Conservation (phyloP, 2,329 filamentous ascomycete genomes). For the Aureobasidium uvarum region DNA sequence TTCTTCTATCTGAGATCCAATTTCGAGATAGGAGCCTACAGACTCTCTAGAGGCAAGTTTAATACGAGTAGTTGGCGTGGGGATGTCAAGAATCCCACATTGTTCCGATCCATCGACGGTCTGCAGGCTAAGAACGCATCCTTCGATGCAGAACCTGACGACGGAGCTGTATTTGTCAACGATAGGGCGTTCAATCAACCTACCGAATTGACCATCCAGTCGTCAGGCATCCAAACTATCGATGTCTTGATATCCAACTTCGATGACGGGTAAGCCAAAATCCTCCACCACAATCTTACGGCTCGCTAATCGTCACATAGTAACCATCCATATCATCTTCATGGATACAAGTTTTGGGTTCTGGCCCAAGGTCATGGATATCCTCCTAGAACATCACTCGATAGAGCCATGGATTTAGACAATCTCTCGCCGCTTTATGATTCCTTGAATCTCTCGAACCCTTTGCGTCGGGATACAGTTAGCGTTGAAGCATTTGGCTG, state of each 20-base stretch:
- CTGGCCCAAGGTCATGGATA: constrained; percentile 40
- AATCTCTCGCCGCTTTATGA: constrained; percentile 37
- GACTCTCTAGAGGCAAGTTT: constrained; percentile 58
- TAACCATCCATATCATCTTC: constrained; percentile 40
- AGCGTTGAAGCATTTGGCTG: constrained; percentile 56
- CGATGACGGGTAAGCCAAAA: constrained; percentile 36
- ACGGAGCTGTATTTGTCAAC: constrained; percentile 36
- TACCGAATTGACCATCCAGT: constrained; percentile 41
- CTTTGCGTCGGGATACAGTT: constrained; percentile 54
- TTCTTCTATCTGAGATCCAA: constrained; percentile 57
- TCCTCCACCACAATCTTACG: not conserved
- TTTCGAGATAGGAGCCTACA: constrained; percentile 60
- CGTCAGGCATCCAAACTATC: constrained; percentile 39
- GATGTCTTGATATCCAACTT: constrained; percentile 41
- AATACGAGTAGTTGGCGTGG: constrained; percentile 57
- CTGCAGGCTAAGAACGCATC: constrained; percentile 37
- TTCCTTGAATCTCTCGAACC: constrained; percentile 42
- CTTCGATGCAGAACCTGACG: constrained; percentile 29
- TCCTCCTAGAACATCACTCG: constrained; percentile 33
- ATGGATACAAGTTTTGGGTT: constrained; percentile 42
- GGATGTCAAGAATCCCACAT: constrained; percentile 49
- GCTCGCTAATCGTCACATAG: not conserved
- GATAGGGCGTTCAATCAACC: constrained; percentile 34
- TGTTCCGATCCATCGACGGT: constrained; percentile 53
- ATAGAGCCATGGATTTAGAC: constrained; percentile 31